Percentiles rank a stretch among this genome's conserved stretches.
Conservation (phyloP, 1,284 basidiomycete genomes). For the Microbotryomycetes sp. region DNA sequence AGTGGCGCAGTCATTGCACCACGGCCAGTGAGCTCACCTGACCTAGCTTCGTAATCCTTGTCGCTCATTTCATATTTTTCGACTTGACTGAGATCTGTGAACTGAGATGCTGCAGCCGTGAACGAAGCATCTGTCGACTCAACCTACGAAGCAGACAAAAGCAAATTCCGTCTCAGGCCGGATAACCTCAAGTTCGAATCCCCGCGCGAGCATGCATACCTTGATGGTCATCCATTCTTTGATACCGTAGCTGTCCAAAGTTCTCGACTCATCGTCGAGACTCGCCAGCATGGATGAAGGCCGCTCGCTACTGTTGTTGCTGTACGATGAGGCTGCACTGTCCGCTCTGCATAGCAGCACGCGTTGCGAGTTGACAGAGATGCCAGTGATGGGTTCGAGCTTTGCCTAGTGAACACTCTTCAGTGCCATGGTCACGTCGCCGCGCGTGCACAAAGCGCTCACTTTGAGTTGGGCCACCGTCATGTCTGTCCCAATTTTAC, state of each 20-base stretch:
- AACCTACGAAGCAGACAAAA: constrained; percentile 17
- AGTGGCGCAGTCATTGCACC: not conserved
- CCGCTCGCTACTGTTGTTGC: constrained; percentile 43
- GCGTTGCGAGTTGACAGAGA: constrained; percentile 63
- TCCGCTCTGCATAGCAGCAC: constrained; percentile 55
- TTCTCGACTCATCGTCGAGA: constrained; percentile 60
- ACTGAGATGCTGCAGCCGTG: constrained; percentile 64
- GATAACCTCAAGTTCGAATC: no score
- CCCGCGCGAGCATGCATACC: constrained; percentile 7
- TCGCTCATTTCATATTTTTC: constrained; percentile 87
- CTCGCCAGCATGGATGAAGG: constrained; percentile 51
- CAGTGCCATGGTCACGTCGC: not conserved
- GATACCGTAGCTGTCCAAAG: constrained; percentile 66
- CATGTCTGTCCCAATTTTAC: constrained; percentile 64
- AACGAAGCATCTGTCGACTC: constrained; percentile 21
- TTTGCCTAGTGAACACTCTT: constrained; percentile 54
- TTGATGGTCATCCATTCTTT: constrained; percentile 42
- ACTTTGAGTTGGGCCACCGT: constrained; percentile 77
- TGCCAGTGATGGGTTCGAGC: constrained; percentile 84
- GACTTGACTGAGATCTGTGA: constrained; percentile 75
- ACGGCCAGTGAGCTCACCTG: constrained; percentile 49
- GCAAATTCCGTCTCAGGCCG: not conserved
- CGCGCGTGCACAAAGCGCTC: constrained; percentile 15
- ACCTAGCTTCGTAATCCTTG: constrained; percentile 70
- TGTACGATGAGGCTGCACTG: constrained; percentile 28